Conservation (phyloP, 768 basidiomycete genomes). For the Pleurotus tuoliensis region DNA sequence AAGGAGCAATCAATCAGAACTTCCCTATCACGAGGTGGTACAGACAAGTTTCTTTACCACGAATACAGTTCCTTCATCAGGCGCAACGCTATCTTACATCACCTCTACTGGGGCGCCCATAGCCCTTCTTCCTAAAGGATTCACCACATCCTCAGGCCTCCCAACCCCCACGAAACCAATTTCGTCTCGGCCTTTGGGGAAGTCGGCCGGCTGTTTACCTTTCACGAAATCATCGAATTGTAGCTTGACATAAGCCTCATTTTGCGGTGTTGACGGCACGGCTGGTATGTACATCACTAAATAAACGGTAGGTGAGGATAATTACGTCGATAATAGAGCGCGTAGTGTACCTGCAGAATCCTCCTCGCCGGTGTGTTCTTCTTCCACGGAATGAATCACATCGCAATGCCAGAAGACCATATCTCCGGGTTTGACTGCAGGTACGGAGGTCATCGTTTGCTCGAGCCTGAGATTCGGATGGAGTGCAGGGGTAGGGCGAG, state of each 20-base stretch:
- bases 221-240: conserved; percentile 61
- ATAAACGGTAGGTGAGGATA: background rate
- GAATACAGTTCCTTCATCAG: no score
- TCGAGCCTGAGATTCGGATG: conserved; percentile 50
- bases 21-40: background rate
- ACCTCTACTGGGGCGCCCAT: conserved; percentile 34
- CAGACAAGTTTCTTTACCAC: no score
- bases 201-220: conserved; percentile 69
- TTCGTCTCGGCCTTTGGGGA: conserved; percentile 42
- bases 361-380: conserved; percentile 37
- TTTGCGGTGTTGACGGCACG: conserved; percentile 60
- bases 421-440: conserved; percentile 61
- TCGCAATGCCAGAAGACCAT: conserved; percentile 66
- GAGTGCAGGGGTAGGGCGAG: conserved; percentile 35
- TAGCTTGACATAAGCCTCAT: conserved; percentile 54
- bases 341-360: conserved; percentile 35
- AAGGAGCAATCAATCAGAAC: no score
- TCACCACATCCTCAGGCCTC: conserved; percentile 29
- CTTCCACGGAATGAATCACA: conserved; percentile 25
- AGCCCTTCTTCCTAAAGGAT: conserved; percentile 31
- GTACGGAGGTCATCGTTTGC: conserved; percentile 58
- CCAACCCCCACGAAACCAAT: conserved; percentile 32
- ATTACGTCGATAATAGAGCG: no score
- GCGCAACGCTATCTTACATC: conserved; percentile 10
- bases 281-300: conserved; percentile 79